Evolutionary conservation across 352 stramenopile species (phyloP), one percentile per base, ranked within the genome.

Genomic region (Pythium oligandrum): DNA sequence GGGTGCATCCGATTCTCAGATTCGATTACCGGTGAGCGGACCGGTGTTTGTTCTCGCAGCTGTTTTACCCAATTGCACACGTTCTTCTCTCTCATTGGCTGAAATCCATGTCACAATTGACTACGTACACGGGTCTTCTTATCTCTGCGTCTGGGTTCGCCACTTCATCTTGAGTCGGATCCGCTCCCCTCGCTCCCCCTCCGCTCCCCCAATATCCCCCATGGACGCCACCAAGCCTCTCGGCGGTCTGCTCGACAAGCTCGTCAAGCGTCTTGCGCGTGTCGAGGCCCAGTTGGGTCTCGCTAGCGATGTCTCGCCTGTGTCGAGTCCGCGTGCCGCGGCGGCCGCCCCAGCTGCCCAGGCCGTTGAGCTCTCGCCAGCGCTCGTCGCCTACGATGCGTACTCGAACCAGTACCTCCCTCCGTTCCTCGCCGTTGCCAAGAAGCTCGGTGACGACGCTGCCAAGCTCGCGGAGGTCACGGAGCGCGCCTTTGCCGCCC

Each of bases 351-450:
- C 55, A 17, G 51, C 51, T 3, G 32, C 55, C 17, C 39, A 58
- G 0, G 43, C 51, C 43, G 53, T 64, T 7, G 73, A 88, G 53
- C 57, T 92, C 51, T 69, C 79, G 50, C 77, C 75, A 48, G 66
- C 77, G 71, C 66, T 98, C 69, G 65, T 72, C 26, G 92, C 93
- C 5, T 98, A 97, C 70, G 93, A 98, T 66, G 86, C 85, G 63
- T 96, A 97, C 70, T 64, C 86, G 37, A 57, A 74, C 40, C 71
- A 80, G 44, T 77, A 79, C 42, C 71, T 98, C 30, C 72, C 85
- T 11, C 78, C 90, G 32, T 96, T 98, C 57, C 62, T 95, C 31
- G 63, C 78, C 12, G 71, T 74, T 10, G 83, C 76, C 45, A 64
- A 77, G 54, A 89, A 86, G 42, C 75, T 98, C 31, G 87, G 88